These are phyloP conservation scores for Kernera saxatilis DNA, from an alignment of 345 rosid species.

Conservation along the genomic window DNA sequence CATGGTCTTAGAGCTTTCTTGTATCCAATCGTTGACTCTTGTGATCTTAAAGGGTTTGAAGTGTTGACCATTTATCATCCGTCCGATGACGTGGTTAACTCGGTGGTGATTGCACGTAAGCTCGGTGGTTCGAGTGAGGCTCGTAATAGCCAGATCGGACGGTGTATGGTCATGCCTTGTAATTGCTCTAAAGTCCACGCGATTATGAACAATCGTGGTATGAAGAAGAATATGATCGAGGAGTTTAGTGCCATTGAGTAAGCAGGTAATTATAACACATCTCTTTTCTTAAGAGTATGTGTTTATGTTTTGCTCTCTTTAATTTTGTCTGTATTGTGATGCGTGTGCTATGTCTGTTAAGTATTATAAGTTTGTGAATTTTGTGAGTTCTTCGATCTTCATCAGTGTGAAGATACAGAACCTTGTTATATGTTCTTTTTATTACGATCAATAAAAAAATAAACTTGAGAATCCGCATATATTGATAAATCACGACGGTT, in stretches of 20 bases:
- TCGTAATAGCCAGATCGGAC: neutral
- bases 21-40: conserved; percentile 68
- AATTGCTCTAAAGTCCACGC: conserved; percentile 59
- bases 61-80: conserved; percentile 74
- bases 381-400: conserved; percentile 11
- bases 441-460: neutral
- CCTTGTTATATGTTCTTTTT: neutral
- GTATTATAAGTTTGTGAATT: neutral
- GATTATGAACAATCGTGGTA: conserved; percentile 31
- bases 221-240: conserved; percentile 54
- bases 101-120: conserved; percentile 77
- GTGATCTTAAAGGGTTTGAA: conserved; percentile 69
- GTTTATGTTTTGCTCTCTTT: conserved; percentile 4
- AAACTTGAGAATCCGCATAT: neutral
- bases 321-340: neutral
- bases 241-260: conserved; percentile 28
- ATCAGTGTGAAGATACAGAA: neutral
- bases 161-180: conserved; percentile 38
- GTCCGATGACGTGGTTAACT: conserved; percentile 76
- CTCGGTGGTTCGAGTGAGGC: conserved; percentile 14
- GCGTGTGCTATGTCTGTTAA: neutral
- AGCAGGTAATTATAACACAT: neutral
- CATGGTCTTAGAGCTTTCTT: conserved; percentile 86
- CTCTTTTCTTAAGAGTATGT: neutral
- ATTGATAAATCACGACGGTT: neutral